Evolutionary conservation across 1,284 basidiomycete genomes (phyloP).

Genomic region (Marasmius tenuissimus): DNA sequence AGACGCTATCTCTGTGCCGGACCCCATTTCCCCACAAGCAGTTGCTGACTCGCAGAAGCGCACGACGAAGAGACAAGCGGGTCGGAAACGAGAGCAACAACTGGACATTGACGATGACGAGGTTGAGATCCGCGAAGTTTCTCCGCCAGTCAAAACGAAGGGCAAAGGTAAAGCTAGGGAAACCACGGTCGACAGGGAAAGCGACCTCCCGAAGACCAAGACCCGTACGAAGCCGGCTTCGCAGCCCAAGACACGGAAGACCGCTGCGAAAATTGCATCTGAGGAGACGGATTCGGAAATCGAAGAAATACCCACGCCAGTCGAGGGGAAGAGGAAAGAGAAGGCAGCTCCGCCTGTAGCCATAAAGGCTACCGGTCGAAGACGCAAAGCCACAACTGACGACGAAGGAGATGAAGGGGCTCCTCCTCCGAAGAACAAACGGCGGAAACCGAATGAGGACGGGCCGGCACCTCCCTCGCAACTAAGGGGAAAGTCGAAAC

Average conservation of each 20-base stretch:
- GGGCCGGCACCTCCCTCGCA: not conserved
- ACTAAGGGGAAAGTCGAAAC: not conserved
- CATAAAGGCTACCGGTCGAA: slow-evolving; percentile 17
- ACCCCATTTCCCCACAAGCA: not conserved
- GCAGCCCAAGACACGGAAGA: not conserved
- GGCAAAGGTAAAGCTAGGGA: slow-evolving; percentile 9
- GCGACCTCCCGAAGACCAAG: not conserved
- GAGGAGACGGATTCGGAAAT: slow-evolving; percentile 4
- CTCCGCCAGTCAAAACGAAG: not conserved
- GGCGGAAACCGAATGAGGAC: slow-evolving; percentile 16
- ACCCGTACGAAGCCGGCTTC: slow-evolving; percentile 1
- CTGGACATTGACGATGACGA: not conserved
- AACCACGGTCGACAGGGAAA: slow-evolving; percentile 8
- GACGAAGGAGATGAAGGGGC: slow-evolving; percentile 11
- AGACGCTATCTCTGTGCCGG: not conserved
- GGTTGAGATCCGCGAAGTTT: not conserved
- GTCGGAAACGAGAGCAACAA: not conserved
- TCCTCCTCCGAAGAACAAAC: slow-evolving; percentile 12
- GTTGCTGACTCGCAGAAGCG: not conserved
- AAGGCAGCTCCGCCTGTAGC: slow-evolving; percentile 16
- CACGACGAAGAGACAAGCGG: not conserved
- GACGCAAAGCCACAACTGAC: slow-evolving; percentile 8
- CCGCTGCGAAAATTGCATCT: not conserved
- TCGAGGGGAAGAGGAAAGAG: slow-evolving; percentile 19
- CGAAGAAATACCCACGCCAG: not conserved